A percentile compares a stretch with the other conserved stretches of the same genome.
These are phyloP conservation scores for Podaxis rugospora DNA, from an alignment of 768 basidiomycete genomes.

Conservation along the genomic window DNA sequence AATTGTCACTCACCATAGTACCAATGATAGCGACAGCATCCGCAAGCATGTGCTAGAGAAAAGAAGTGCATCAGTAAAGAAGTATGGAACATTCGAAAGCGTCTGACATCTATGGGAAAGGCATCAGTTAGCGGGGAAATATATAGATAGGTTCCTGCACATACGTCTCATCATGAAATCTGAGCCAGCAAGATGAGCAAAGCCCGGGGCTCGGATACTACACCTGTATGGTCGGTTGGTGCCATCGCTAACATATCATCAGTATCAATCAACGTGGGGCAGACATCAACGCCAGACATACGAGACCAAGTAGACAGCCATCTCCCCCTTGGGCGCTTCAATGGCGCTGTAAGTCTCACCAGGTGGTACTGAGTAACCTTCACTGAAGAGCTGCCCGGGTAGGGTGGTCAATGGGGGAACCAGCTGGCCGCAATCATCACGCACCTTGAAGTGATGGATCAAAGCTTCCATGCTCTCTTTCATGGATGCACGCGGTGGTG, in stretches of 20 bases:
- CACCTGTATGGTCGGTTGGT: constrained; percentile 95
- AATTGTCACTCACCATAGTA: constrained; percentile 72
- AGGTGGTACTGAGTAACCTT: constrained; percentile 94
- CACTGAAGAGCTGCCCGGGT: constrained; percentile 73
- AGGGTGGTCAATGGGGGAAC: background rate
- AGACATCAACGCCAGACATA: constrained; percentile 34
- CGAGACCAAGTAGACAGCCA: constrained; percentile 98
- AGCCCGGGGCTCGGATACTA: constrained; percentile 95
- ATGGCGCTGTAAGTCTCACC: constrained; percentile 97
- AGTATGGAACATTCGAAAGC: constrained; percentile 11
- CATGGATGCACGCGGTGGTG: constrained; percentile 96
- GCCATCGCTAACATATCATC: constrained; percentile 60
- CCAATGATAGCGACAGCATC: constrained; percentile 97
- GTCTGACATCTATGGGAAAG: constrained; percentile 37
- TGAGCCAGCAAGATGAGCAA: constrained; percentile 91
- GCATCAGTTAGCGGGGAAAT: constrained; percentile 13
- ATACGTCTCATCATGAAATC: constrained; percentile 98
- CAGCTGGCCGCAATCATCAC: constrained; percentile 2
- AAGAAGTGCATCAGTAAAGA: constrained; percentile 18
- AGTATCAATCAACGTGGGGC: background rate
- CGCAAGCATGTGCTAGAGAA: constrained; percentile 74
- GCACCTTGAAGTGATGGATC: constrained; percentile 97
- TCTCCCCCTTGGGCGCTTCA: constrained; percentile 98
- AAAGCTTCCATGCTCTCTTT: constrained; percentile 99
- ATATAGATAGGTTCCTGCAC: constrained; percentile 24